Evolutionary conservation across 2,329 filamentous ascomycete species (phyloP).

Genomic region (Penicillium hesseltinei): DNA sequence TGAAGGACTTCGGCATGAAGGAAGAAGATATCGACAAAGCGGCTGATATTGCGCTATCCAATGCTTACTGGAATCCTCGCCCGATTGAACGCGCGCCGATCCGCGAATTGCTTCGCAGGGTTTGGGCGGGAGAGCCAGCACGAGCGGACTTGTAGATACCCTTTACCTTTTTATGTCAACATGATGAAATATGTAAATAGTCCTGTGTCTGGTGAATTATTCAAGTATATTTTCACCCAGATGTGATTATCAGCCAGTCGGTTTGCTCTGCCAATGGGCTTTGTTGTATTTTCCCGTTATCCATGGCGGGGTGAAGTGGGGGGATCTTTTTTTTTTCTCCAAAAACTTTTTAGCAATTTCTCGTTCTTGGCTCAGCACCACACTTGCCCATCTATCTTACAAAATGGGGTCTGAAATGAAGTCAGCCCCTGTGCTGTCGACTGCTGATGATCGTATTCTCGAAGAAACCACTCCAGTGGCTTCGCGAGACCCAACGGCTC

Average conservation of each 20-base stretch:
- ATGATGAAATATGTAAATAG: background rate
- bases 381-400: constrained; percentile 2
- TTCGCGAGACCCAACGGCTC: constrained; percentile 31
- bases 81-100: constrained; percentile 53
- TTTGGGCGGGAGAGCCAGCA: constrained; percentile 61
- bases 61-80: constrained; percentile 61
- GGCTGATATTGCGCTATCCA: constrained; percentile 57
- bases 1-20: constrained; percentile 59
- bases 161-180: background rate
- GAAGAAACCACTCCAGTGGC: constrained; percentile 50
- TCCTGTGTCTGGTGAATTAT: no score
- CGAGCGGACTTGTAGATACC: constrained; percentile 49
- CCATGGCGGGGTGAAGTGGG: constrained; percentile 36
- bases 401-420: constrained; percentile 36
- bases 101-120: constrained; percentile 57
- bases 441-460: constrained; percentile 61
- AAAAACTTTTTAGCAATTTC: constrained; percentile 22
- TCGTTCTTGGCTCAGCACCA: background rate
- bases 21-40: constrained; percentile 61
- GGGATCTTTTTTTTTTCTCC: constrained; percentile 17
- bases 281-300: constrained; percentile 20
- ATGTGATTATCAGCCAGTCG: constrained; percentile 3
- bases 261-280: constrained; percentile 23
- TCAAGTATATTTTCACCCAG: background rate
- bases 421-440: constrained; percentile 59